phyloP scores from a whole-genome alignment of 805 yeast genomes.

The Candida sonorensis region DNA sequence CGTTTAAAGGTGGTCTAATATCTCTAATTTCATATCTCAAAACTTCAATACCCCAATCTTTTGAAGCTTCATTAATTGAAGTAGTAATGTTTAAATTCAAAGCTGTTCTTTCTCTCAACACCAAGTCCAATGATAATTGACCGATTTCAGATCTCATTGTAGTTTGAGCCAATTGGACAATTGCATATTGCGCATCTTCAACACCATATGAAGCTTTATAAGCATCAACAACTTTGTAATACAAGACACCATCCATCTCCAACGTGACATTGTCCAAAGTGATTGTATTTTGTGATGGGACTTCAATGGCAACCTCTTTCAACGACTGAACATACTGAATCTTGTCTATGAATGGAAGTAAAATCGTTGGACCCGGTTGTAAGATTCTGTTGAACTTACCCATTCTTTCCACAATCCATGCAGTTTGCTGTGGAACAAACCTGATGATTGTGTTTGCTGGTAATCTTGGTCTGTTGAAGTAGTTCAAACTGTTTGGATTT shows the following conservation, averaged over 20 bases:
- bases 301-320: constrained; percentile 80
- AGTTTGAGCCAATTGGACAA: constrained; percentile 81
- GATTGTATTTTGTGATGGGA: constrained; percentile 78
- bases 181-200: constrained; percentile 81
- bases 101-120: constrained; percentile 66
- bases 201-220: constrained; percentile 85
- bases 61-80: constrained; percentile 80
- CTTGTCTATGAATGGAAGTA: constrained; percentile 67
- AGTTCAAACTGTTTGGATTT: constrained; percentile 15
- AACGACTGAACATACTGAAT: constrained; percentile 77
- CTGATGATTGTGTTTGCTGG: constrained; percentile 73
- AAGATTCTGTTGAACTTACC: constrained; percentile 69
- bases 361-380: constrained; percentile 70
- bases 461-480: constrained; percentile 30
- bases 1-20: constrained; percentile 81
- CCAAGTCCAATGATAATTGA: constrained; percentile 71
- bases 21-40: constrained; percentile 82
- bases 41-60: constrained; percentile 81
- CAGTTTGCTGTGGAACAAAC: constrained; percentile 86
- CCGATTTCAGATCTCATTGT: constrained; percentile 90
- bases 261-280: constrained; percentile 81
- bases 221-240: constrained; percentile 71
- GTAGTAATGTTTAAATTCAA: constrained; percentile 66
- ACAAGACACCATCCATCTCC: constrained; percentile 79
- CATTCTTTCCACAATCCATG: constrained; percentile 89